Evolutionary conservation across 495 filamentous ascomycete species (phyloP).

Genomic region (Aspergillus sparsus): DNA sequence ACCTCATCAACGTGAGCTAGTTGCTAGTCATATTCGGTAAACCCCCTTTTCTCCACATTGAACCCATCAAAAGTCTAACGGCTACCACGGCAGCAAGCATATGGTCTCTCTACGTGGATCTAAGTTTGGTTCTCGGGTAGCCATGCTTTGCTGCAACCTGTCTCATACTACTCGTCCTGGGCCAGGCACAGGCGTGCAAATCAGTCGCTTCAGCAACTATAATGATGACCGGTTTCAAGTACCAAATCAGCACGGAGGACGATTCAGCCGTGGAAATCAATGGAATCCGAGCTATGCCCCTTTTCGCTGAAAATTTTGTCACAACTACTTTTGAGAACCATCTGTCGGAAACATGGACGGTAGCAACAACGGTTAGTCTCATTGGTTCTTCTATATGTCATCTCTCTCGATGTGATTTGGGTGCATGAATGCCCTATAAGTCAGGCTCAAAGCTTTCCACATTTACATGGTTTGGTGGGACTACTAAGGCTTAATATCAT

Average conservation of each 20-base stretch:
- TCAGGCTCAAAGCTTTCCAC: constrained; percentile 16
- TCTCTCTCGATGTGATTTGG: constrained; percentile 22
- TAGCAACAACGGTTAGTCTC: constrained; percentile 3
- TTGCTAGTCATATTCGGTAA: constrained; percentile 85
- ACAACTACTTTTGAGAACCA: neutral
- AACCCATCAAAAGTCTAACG: constrained; percentile 1
- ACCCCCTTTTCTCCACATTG: constrained; percentile 4
- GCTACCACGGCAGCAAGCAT: constrained; percentile 66
- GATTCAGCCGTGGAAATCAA: constrained; percentile 41
- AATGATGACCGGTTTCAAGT: constrained; percentile 46
- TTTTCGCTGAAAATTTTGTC: constrained; percentile 34
- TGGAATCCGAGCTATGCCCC: constrained; percentile 43
- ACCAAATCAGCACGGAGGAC: constrained; percentile 30
- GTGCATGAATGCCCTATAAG: constrained; percentile 15
- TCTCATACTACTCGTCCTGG: constrained; percentile 81
- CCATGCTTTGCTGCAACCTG: constrained; percentile 98
- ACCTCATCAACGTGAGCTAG: constrained; percentile 85
- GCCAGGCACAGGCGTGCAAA: constrained; percentile 68
- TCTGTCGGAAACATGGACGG: constrained; percentile 10
- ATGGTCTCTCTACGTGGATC: constrained; percentile 99
- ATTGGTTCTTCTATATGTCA: constrained; percentile 19
- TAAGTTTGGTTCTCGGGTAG: constrained; percentile 96
- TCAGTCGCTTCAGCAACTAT: constrained; percentile 59
- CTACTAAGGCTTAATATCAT: constrained; percentile 12
- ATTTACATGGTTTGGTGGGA: constrained; percentile 12